phyloP scores from a whole-genome alignment of 106 monocot species.

The Agapanthus africanus region DNA sequence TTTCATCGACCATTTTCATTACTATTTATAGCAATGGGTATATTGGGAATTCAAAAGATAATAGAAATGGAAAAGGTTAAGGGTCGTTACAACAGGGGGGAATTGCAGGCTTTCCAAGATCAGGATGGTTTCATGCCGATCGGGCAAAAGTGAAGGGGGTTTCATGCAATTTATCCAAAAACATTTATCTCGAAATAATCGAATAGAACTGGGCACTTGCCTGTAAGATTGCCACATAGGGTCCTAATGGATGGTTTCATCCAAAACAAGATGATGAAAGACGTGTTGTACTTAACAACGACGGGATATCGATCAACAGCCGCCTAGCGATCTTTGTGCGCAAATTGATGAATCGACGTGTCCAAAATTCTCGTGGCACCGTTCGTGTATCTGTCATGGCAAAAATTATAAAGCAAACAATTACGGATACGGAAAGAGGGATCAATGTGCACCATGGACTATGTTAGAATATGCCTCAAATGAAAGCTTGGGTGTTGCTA shows the following conservation, averaged over 20 bases:
- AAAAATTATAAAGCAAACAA: neutral
- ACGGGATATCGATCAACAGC: neutral
- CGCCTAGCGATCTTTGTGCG: neutral
- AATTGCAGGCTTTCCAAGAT: too few relatives aligned
- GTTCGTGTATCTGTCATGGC: constrained; percentile 7
- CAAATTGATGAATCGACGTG: constrained; percentile 7
- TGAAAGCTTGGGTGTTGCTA: neutral
- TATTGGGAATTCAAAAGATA: too few relatives aligned
- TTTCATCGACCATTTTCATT: too few relatives aligned
- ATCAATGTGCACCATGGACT: constrained; percentile 5
- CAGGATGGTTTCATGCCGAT: too few relatives aligned
- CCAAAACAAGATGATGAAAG: constrained; percentile 1
- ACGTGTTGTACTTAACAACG: constrained; percentile 1
- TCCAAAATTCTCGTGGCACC: constrained; percentile 5
- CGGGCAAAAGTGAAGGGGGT: too few relatives aligned
- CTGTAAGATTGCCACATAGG: neutral
- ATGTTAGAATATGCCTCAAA: neutral
- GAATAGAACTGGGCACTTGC: neutral
- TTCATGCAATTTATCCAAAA: too few relatives aligned
- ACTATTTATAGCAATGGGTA: too few relatives aligned
- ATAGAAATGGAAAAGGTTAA: too few relatives aligned
- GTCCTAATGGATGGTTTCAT: neutral
- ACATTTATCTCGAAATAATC: neutral
- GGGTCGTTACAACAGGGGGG: too few relatives aligned
- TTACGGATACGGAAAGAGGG: constrained; percentile 1